Base-by-base conservation (phyloP, 768 basidiomycete genomes). In the Naganishia kalamii region DNA sequence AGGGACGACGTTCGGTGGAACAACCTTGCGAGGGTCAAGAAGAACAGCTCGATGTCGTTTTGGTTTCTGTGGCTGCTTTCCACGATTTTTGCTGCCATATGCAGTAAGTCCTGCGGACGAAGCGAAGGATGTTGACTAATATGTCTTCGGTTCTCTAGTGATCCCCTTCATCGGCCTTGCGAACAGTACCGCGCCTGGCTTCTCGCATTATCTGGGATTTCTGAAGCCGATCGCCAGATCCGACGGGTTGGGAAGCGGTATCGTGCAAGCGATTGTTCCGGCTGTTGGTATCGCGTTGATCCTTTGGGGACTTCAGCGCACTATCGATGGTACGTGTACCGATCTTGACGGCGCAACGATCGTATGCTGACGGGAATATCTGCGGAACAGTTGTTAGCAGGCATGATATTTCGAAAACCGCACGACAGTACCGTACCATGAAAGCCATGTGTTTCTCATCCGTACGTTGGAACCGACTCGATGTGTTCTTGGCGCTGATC, bases 1-100 rank as follows among this genome's bases (percentile, higher is more conserved):
- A 89, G 88, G 75, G 88, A 90, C 71, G 89, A 90, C 74, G 84
- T 92, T 37, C 79, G 87, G 61, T 92, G 89, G 88, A 85, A 86
- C 65, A 85, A 88, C 27, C 78, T 90, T 52, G 87, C 21, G 88
- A 75, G 81, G 83, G 66, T 83, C 85, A 74, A 79, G 83, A 41
- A 82, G 79, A 74, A 74, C 23, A 4, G 37, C 21, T 12, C 12
- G 64, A 81, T 32, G 81, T 82, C 2, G 27, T 83, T 87, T 68
- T 88, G 88, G 86, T 77, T 80, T 19, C 78, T 86, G 21, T 79
- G 87, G 4, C 73, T 79, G 4, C 75, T 85, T 7, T 78, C 85
- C 19, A 79, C 80, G 0, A 69, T 86, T 1, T 68, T 85, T 25
- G 79, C 90, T 23, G 85, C 81, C 40, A 79, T 83, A 60, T 83